Base-by-base conservation (phyloP, 148 eudicot genomes). In the Camellia lanceoleosa region DNA sequence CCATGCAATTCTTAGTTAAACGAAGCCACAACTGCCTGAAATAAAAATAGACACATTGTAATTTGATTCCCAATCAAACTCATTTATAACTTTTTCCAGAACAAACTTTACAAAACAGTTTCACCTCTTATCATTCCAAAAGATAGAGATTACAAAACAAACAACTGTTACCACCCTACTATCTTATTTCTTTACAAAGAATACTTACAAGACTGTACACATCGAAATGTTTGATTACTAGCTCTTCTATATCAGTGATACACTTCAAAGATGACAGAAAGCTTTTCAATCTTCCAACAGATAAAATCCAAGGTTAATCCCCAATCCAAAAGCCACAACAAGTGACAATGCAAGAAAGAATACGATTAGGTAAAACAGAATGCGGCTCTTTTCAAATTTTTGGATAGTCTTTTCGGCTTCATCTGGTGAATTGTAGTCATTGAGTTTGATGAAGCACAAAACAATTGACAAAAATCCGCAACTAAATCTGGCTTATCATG, bases 401-500 rank as follows among this genome's bases (percentile, higher is more conserved):
- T 12, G 59, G 14, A 55, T 55, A 6, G 59, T 55, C 59, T 13
- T 2, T 55, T 55, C 14, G 1, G 14, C 59, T 12, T 9, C 14
- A 0, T 3, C 59, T 55, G 59, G 59, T 6, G 3, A 55, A 9
- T 19, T 41, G 71, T 43, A 68, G 71, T 14, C 42, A 1, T 11
- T n/a, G 56, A 5, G 44, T 64, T 3, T 3, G 38, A 47, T 47
- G 60, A 2, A 5, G 20, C 46, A 13, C 71, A 71, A 20, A 76
- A 64, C 46, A 76, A 76, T 19, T 2, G 46, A 1, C 1, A 0
- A 7, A 77, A 66, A 12, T 65, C 80, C 14, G 3, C 43, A 42
- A 77, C 19, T 47, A 77, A 77, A 61, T 64, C 80, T 19, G 15
- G 72, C 47, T 41, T 52, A 65, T 66, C 80, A 7, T 52, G 72